Percentiles rank a stretch among this genome's conserved stretches.
Conservation (phyloP, 148 eudicot species). For the Spergularia bocconei region DNA sequence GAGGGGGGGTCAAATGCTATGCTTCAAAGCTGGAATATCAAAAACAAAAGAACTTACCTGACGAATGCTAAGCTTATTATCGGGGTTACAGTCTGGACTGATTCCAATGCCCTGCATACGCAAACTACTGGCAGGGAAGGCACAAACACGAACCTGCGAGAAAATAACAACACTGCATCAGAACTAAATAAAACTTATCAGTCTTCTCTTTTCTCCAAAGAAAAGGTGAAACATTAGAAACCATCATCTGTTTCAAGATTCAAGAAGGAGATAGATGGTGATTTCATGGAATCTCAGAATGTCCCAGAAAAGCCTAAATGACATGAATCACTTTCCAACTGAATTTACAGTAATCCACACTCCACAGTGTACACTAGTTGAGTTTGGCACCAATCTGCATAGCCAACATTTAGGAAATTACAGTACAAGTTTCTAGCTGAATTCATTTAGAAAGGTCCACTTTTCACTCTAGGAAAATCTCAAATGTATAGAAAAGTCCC, state of each 20-base stretch:
- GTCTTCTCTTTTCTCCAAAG: neutral
- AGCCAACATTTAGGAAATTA: no score
- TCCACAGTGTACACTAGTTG: no score
- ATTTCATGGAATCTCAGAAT: neutral
- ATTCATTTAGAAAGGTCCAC: no score
- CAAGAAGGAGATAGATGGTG: neutral
- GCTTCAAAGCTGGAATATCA: neutral
- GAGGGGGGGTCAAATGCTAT: neutral
- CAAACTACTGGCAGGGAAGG: constrained; percentile 73
- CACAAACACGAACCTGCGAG: constrained; percentile 88
- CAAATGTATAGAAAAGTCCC: no score
- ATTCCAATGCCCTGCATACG: constrained; percentile 87
- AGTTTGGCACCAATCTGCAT: no score
- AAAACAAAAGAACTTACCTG: constrained; percentile 50
- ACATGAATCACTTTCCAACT: no score
- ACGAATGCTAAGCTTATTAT: constrained; percentile 64
- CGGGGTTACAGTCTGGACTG: constrained; percentile 98
- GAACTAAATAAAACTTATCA: neutral
- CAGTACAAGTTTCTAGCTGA: no score
- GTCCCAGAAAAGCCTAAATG: no score
- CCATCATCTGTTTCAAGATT: neutral
- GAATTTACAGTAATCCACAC: no score
- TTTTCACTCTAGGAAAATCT: no score
- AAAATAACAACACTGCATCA: constrained; percentile 11
- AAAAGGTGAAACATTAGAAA: neutral